Base-by-base conservation (phyloP, 2,329 filamentous ascomycete genomes). In the Colletotrichum tamarilloi region DNA sequence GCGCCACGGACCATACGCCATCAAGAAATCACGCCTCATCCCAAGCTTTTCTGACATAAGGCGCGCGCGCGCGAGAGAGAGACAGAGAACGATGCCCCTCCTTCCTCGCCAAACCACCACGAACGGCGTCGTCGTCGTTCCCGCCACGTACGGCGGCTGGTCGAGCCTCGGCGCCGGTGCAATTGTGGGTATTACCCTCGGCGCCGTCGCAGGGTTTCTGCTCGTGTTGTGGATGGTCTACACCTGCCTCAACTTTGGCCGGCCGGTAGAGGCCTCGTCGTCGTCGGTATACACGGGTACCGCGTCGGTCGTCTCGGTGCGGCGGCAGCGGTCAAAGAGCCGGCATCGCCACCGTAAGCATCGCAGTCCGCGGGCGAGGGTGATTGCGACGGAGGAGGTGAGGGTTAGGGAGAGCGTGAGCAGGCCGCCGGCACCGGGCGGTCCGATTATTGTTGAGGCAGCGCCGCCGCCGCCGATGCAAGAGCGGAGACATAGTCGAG, bases 151-250 rank as follows among this genome's bases (percentile, higher is more conserved):
- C 78, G 80, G 78, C 74, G 74, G 73, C 24, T 76, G 79, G 26
- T 60, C 81, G 62, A 84, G 80, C 77, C 78, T 75, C 72, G 81
- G 77, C 22, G 88, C 85, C 0, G 85, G 82, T 72, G 80, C 81
- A 62, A 79, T 87, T 16, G 85, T 80, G 11, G 85, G 81, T 75
- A 85, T 87, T 71, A 84, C 85, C 5, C 80, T 87, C 63, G 85
- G 85, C 75, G 82, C 84, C 55, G 82, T 87, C 60, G 84, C 81
- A 32, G 89, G 85, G 65, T 88, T 91, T 78, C 78, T 90, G 38
- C 81, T 91, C 42, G 74, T 90, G 14, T 80, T 90, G 35, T 86
- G 87, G 79, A 77, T 90, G 14, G 75, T 90, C 69, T 89, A 88
- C 78, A 83, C 85, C 2, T 83, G 82, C n/a, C 80, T 89, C 35